Evolutionary conservation across 1,284 basidiomycete species (phyloP), one percentile per base, ranked within the genome.

Genomic region (Fomitiporia mediterranea): DNA sequence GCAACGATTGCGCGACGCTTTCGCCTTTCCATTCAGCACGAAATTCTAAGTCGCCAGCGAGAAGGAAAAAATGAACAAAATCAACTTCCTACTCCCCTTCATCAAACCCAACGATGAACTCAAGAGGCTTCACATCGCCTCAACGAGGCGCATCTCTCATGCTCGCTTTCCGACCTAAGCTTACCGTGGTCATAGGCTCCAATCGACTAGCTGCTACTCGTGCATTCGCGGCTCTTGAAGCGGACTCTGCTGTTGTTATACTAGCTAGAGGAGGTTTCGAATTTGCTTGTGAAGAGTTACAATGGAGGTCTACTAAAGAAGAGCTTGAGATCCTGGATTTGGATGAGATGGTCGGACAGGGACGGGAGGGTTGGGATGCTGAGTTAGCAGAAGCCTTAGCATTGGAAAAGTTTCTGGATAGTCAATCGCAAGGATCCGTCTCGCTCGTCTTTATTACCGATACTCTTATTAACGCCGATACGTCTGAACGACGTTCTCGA

Each of bases 201-300:
- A 83, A 86, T 32, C 66, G 79, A 11, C 79, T 97, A 1, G 92
- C 93, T 0, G 91, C 93, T 0, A 81, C 82, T 23, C 82, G 94
- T 37, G 86, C 89, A 4, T 90, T 90, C 64, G 76, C 88, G 2
- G 85, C 91, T 3, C 78, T 96, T 40, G 92, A 96, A 67, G 89
- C 94, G 0, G 87, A 87, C 55, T 86, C 90, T 1, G 65, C 68
- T 9, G 93, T 96, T 28, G 69, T 87, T 28, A 72, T 97, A 25
- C 68, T 91, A 2, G 74, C 74, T 0, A 74, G 70, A 28, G 82
- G 78, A 0, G 78, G 79, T 6, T 46, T 72, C 0, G 61, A 67
- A 0, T 68, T 64, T 9, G 78, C 82, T 1, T 89, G 87, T 68
- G 82, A 88, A 2, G 94, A 97, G 66, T 67, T 94, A 3, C 74